Conservation (phyloP, 2,329 filamentous ascomycete genomes). For the Ceratocystis harringtonii region DNA sequence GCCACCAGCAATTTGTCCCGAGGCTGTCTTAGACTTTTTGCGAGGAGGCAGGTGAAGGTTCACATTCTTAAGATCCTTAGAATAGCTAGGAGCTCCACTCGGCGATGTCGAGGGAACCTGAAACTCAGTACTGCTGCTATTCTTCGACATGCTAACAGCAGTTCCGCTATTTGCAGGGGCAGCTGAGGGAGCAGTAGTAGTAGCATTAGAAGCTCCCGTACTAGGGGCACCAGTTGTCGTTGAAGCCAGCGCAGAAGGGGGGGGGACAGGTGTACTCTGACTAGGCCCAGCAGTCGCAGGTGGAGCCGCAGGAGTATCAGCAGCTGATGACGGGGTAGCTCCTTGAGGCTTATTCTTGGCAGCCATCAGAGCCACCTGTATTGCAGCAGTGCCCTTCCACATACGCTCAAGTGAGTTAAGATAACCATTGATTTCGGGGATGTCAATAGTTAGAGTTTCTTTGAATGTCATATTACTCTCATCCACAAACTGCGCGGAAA, state of each 20-base stretch:
- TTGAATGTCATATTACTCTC: neutral
- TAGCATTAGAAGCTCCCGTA: neutral
- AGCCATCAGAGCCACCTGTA: neutral
- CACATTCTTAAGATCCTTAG: slow-evolving; percentile 31
- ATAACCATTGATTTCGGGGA: neutral
- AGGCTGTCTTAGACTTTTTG: slow-evolving; percentile 37
- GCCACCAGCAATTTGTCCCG: neutral
- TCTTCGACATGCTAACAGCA: slow-evolving; percentile 5
- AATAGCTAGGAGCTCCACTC: slow-evolving; percentile 42
- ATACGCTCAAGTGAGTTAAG: neutral
- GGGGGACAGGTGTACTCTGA: neutral
- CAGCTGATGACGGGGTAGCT: neutral
- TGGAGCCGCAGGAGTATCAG: neutral
- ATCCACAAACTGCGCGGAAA: neutral
- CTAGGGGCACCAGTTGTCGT: neutral
- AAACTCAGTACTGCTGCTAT: neutral
- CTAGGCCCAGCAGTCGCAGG: neutral
- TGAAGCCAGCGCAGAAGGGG: neutral
- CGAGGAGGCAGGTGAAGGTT: slow-evolving; percentile 41
- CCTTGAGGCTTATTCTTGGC: neutral
- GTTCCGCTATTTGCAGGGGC: neutral
- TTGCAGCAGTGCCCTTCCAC: neutral
- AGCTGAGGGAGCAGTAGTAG: neutral
- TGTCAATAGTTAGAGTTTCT: neutral
- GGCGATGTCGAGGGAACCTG: slow-evolving; percentile 33